Evolutionary conservation across 768 basidiomycete species (phyloP).

Genomic region (Tricholoma sp.): DNA sequence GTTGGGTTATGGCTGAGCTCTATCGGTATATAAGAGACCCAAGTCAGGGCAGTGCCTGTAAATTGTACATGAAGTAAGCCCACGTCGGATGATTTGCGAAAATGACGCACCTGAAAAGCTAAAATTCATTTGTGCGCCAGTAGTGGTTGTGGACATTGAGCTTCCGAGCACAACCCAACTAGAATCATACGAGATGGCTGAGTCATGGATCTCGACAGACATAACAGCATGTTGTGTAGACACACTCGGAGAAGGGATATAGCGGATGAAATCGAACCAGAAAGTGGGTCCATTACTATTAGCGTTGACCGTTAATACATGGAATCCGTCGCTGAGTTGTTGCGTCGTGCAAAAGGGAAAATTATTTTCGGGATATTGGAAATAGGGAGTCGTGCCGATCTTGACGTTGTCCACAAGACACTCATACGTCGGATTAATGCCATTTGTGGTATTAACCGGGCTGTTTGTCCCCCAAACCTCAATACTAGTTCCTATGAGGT

Average conservation of each 20-base stretch:
- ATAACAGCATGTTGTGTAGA: background rate
- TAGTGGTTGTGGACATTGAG: background rate
- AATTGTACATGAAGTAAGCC: background rate
- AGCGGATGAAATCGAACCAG: conserved; percentile 2
- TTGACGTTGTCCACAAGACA: conserved; percentile 18
- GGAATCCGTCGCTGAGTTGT: conserved; percentile 17
- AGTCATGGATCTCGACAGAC: background rate
- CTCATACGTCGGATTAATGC: conserved; percentile 16
- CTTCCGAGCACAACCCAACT: background rate
- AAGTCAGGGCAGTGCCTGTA: background rate
- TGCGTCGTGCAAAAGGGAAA: conserved; percentile 17
- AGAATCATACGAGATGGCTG: background rate
- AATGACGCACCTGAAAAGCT: background rate
- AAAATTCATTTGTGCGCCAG: background rate
- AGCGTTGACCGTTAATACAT: conserved; percentile 8
- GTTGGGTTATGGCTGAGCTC: background rate
- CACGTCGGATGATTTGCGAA: background rate
- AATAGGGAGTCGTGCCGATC: conserved; percentile 13
- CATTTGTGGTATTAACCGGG: background rate
- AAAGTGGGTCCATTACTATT: background rate
- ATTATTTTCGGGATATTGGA: conserved; percentile 19
- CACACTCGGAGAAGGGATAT: background rate
- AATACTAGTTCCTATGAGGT: background rate
- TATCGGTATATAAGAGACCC: background rate
- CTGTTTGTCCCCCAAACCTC: background rate